Conservation (phyloP, 169 alveolate genomes). For the Eimeria zaria region DNA sequence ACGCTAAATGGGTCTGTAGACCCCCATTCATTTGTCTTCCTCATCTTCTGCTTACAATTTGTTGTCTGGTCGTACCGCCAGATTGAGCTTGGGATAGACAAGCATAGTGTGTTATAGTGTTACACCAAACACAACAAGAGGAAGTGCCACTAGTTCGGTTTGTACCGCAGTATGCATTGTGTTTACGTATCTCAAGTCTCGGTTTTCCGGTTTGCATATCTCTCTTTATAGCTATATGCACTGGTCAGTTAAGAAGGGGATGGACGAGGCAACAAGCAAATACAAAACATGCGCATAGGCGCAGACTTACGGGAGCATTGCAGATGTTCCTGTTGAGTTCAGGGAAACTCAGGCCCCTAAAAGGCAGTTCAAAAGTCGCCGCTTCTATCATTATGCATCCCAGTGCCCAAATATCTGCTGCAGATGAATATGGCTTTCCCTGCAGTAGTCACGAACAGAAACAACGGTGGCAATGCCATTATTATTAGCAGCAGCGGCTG, state of each 20-base stretch:
- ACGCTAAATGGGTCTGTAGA: no score
- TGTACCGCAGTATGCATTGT: background rate
- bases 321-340: constrained; percentile 80
- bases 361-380: constrained; percentile 85
- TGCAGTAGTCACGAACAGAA: constrained; percentile 63
- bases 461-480: background rate
- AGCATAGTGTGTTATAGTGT: no score
- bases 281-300: background rate
- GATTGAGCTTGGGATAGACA: background rate
- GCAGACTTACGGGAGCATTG: constrained; percentile 78
- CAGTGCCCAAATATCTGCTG: constrained; percentile 99
- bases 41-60: background rate
- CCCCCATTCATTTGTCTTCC: background rate
- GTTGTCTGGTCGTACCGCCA: background rate
- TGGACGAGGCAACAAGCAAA: background rate
- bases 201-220: background rate
- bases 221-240: background rate
- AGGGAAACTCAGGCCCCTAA: constrained; percentile 75
- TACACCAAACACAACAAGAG: no score
- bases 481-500: background rate
- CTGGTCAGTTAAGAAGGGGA: background rate
- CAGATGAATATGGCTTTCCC: constrained; percentile 98
- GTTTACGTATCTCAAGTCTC: background rate
- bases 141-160: no score
- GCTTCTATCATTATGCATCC: constrained; percentile 96